Evolutionary conservation across 225 moss, liverwort and hornwort genomes (phyloP).

Genomic region (Neckera pumila): DNA sequence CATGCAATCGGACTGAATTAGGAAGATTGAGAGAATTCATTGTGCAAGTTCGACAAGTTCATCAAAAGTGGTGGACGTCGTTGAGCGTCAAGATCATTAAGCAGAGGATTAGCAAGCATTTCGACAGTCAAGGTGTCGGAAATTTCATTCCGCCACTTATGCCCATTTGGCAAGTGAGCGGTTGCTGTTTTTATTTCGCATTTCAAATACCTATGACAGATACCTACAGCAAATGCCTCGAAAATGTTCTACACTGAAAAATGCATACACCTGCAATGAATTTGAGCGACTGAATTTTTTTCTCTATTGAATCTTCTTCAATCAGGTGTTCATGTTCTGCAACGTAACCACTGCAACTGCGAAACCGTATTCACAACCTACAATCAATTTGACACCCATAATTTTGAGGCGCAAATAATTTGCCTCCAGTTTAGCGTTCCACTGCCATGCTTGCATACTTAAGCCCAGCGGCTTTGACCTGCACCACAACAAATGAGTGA

Average conservation of each 20-base stretch:
- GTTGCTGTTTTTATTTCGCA: not conserved
- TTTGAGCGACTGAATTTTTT: too few species aligned
- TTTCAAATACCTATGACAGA: not conserved
- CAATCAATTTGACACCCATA: not conserved
- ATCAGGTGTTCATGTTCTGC: not conserved
- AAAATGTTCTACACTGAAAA: not conserved
- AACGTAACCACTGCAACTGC: not conserved
- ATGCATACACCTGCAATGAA: not conserved
- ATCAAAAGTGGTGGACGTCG: conserved; percentile 2
- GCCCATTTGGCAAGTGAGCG: not conserved
- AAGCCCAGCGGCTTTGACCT: conserved; percentile 27
- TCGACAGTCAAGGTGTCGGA: not conserved
- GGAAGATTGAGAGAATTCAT: not conserved
- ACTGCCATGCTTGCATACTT: conserved; percentile 4
- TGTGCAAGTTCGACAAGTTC: not conserved
- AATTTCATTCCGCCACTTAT: not conserved
- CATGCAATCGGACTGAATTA: not conserved
- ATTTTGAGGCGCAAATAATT: not conserved
- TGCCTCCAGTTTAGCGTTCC: not conserved
- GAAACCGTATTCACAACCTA: not conserved
- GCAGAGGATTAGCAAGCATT: not conserved
- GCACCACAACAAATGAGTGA: not conserved
- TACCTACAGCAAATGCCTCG: not conserved
- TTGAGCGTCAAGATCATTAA: not conserved
- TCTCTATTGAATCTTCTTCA: not conserved